Base-by-base conservation (phyloP, 2,329 filamentous ascomycete species). In the Penicillium hesseltinei region DNA sequence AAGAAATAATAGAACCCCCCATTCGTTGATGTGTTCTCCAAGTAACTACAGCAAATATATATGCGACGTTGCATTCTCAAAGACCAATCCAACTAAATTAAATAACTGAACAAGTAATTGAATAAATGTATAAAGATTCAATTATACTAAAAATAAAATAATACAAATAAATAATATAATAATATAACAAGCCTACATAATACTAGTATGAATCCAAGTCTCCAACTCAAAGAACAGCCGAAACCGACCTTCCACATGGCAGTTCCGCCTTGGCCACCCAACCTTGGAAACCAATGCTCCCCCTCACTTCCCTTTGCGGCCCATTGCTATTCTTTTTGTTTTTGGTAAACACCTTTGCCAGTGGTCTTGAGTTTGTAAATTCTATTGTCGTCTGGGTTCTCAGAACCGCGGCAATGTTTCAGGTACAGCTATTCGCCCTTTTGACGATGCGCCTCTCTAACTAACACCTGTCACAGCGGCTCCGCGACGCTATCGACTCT, bases 401-500 rank as follows among this genome's bases (percentile, higher is more conserved):
- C 29, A 58, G 61, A 64, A 56, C 62, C 60, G 63, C 57, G 63
- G 62, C 58, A 58, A 68, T 68, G 64, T 67, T 67, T 64, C 65
- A 66, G 64, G 65, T 67, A 54, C 31, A 54, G 13, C 21, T 46
- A 27, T 46, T 31, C 31, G 42, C 15, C 21, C 45, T 36, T 49
- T 48, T 45, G 50, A 23, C 10, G 17, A 40, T 63, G 43, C 21
- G 36, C 54, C 48, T 33, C 42, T 13, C 27, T 25, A 17, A 40
- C 13, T 50, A 50, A 48, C 46, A 36, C 29, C 19, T n/a, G 5
- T 50, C 21, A 40, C 71, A 94, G 89, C 85, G 90, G 80, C 81
- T 96, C 67, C 90, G 91, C 78, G 90, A 88, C 69, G 89, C 89
- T 58, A 91, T 96, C 73, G 90, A 96, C 73, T 87, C 87, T 68